phyloP scores from a whole-genome alignment of 352 stramenopile species.

The Phytophthora sp. region DNA sequence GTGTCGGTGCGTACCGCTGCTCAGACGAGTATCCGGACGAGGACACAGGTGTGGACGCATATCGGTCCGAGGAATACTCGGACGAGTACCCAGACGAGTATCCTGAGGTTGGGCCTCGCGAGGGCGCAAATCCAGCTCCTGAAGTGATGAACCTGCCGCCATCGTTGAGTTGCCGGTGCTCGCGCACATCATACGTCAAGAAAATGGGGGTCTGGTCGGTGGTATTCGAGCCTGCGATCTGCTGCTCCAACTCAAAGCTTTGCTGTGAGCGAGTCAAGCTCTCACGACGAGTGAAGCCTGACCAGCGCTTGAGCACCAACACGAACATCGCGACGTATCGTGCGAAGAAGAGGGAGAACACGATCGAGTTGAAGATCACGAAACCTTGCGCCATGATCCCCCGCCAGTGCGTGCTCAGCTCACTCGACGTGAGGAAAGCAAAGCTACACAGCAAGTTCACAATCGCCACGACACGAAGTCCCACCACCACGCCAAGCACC shows the following conservation, averaged over 20 bases:
- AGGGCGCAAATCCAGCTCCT: constrained; percentile 23
- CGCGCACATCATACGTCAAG: constrained; percentile 31
- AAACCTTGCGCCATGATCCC: constrained; percentile 55
- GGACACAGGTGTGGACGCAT: constrained; percentile 20
- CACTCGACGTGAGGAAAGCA: constrained; percentile 60
- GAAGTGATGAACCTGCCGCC: constrained; percentile 35
- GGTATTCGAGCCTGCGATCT: constrained; percentile 12
- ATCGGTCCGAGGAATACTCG: constrained; percentile 18
- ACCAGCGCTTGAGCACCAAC: constrained; percentile 57
- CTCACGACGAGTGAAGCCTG: constrained; percentile 35
- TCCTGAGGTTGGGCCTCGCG: constrained; percentile 16
- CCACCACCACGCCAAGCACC: constrained; percentile 43
- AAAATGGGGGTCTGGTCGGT: constrained; percentile 28
- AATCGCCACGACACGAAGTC: constrained; percentile 52
- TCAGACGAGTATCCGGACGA: constrained; percentile 17
- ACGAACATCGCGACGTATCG: constrained; percentile 68
- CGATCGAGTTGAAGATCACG: constrained; percentile 61
- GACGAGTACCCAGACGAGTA: constrained; percentile 30
- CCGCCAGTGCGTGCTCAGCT: constrained; percentile 43
- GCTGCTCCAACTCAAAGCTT: constrained; percentile 28
- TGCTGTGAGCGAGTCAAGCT: constrained; percentile 34
- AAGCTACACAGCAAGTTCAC: constrained; percentile 61
- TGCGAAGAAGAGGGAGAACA: constrained; percentile 63
- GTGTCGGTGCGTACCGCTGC: constrained; percentile 23
- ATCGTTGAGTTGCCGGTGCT: constrained; percentile 27